Evolutionary conservation across 495 filamentous ascomycete species (phyloP).

Genomic region (Peziza echinospora): DNA sequence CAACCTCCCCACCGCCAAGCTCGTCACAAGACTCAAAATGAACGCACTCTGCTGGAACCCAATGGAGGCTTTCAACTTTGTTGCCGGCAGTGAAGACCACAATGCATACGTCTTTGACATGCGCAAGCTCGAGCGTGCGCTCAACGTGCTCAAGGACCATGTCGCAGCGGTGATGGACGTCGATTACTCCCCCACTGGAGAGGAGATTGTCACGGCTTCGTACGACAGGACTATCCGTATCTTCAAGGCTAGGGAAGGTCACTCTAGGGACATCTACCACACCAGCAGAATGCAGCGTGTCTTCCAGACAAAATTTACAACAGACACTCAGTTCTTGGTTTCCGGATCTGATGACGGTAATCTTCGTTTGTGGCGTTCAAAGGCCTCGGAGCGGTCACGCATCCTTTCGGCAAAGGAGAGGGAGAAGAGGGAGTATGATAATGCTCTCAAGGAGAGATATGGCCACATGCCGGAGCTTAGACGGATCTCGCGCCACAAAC

Average conservation of each 20-base stretch:
- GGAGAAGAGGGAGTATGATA: slow-evolving; percentile 78
- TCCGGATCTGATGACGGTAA: slow-evolving; percentile 86
- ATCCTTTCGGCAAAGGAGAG: slow-evolving; percentile 68
- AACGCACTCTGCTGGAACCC: slow-evolving; percentile 89
- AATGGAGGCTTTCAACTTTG: slow-evolving; percentile 86
- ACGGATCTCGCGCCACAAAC: slow-evolving; percentile 73
- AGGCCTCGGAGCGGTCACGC: slow-evolving; percentile 66
- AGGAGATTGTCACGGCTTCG: slow-evolving; percentile 75
- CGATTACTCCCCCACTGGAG: slow-evolving; percentile 81
- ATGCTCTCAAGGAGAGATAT: slow-evolving; percentile 62
- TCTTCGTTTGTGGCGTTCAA: slow-evolving; percentile 71
- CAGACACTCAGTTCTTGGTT: slow-evolving; percentile 72
- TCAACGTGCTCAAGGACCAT: slow-evolving; percentile 89
- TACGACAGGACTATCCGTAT: slow-evolving; percentile 68
- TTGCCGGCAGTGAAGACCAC: slow-evolving; percentile 59
- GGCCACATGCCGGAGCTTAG: slow-evolving; percentile 90
- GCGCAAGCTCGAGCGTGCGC: slow-evolving; percentile 56
- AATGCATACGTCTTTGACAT: slow-evolving; percentile 73
- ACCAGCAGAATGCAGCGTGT: slow-evolving; percentile 94
- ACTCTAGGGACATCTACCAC: slow-evolving; percentile 86
- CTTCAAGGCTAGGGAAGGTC: slow-evolving; percentile 59
- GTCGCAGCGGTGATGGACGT: slow-evolving; percentile 95
- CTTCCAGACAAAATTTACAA: slow-evolving; percentile 67
- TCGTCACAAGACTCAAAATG: slow-evolving; percentile 54
- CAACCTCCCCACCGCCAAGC: slow-evolving; percentile 55